Evolutionary conservation across 202 grass and related monocot species (phyloP), one percentile per base, ranked within the genome.

Genomic region (Panicum hallii): DNA sequence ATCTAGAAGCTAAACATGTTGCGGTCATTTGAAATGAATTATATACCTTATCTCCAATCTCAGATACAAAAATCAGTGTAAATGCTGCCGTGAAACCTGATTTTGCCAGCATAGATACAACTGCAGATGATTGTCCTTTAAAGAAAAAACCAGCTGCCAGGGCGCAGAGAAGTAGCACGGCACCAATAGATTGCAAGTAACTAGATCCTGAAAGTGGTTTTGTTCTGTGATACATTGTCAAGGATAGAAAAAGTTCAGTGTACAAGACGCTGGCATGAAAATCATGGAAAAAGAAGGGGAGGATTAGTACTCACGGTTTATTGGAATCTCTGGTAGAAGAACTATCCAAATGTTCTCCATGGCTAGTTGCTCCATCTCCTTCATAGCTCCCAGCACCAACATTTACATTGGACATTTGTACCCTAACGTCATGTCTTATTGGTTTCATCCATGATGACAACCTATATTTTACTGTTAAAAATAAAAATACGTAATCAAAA

Each of bases 21-120:
- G 32, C 32, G 8, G 43, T 2, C 9, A 43, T 60, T 34, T 68
- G 62, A 54, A 74, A 70, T 68, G 34, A 47, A 42, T 69, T 87
- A 15, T 49, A 70, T 90, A 99, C 93, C 93, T 99, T 99, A 86
- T 99, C 93, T 34, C 96, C 96, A 52, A 99, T 95, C 87, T 99
- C 96, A 44, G 93, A 99, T 80, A 99, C 96, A 87, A 92, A 95
- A 83, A 98, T 99, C 42, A 99, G 82, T 16, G 82, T 77, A 85
- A 98, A 98, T 74, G 93, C 96, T 74, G 93, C 96, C 0, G 93
- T 99, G 79, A 95, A 99, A 85, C 96, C 96, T 64, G 96, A 99
- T 85, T 94, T 99, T 26, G 96, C 83, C 83, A 99, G 79, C 64
- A 88, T 74, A 47, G 75, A 81, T 82, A 91, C 52, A 63, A 96